phyloP scores from a whole-genome alignment of 1,284 basidiomycete species.

The Ganoderma leucocontextum region DNA sequence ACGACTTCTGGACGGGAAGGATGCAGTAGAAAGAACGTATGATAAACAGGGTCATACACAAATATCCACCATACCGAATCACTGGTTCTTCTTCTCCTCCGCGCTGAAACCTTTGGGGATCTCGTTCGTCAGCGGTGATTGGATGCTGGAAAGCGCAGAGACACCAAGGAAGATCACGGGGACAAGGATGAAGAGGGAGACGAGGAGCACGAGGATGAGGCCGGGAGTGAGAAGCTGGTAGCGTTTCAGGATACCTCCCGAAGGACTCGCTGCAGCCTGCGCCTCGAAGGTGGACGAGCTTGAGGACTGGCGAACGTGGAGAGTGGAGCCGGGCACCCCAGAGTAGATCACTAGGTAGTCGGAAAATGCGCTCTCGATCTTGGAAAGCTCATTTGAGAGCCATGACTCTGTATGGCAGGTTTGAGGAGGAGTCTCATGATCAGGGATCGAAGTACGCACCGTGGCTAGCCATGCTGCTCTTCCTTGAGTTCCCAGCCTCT shows the following conservation, averaged over 20 bases:
- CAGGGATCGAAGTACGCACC: conserved; percentile 51
- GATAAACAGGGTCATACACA: conserved; percentile 26
- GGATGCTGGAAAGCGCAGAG: conserved; percentile 76
- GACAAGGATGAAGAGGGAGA: conserved; percentile 76
- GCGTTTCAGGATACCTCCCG: conserved; percentile 71
- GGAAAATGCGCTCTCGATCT: conserved; percentile 57
- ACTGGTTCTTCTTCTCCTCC: conserved; percentile 84
- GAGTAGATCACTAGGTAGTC: conserved; percentile 72
- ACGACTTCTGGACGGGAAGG: not conserved
- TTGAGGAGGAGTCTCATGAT: not conserved
- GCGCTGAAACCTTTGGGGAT: conserved; percentile 72
- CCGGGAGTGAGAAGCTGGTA: conserved; percentile 86
- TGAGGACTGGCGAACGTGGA: conserved; percentile 28
- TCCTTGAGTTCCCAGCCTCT: conserved; percentile 48
- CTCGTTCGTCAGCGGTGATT: conserved; percentile 72
- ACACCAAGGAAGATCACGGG: conserved; percentile 77
- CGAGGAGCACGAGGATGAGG: conserved; percentile 74
- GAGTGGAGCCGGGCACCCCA: conserved; percentile 53
- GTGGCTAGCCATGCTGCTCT: conserved; percentile 54
- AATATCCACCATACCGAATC: conserved; percentile 12
- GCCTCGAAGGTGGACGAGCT: conserved; percentile 28
- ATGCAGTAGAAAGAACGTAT: conserved; percentile 12
- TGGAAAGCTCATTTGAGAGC: conserved; percentile 55
- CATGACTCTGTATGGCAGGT: conserved; percentile 27
- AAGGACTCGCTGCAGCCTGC: conserved; percentile 37